Evolutionary conservation across 805 yeast genomes (phyloP).

Genomic region (Schwanniomyces occidentalis): DNA sequence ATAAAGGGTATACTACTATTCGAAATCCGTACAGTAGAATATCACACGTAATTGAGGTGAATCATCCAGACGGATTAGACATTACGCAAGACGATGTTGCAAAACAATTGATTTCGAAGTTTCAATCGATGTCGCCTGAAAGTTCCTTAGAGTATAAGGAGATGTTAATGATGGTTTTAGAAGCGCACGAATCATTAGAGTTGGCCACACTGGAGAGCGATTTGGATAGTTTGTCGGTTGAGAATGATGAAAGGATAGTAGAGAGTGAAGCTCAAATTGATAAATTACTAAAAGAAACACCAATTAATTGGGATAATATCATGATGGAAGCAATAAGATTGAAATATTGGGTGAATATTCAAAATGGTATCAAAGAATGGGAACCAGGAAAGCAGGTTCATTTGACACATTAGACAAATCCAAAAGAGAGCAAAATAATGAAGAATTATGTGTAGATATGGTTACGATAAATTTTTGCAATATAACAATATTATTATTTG

Average conservation of each 20-base stretch:
- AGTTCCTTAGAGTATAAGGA: conserved; percentile 45
- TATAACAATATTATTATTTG: neutral
- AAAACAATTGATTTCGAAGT: conserved; percentile 43
- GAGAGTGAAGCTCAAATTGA: conserved; percentile 47
- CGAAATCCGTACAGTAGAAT: conserved; percentile 65
- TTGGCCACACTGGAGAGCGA: conserved; percentile 62
- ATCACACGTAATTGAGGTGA: conserved; percentile 34
- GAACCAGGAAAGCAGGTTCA: conserved; percentile 66
- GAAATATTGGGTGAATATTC: conserved; percentile 83
- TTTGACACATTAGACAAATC: conserved; percentile 51
- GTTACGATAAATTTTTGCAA: neutral
- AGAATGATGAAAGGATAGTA: conserved; percentile 58
- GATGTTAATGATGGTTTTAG: conserved; percentile 74
- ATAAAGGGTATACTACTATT: conserved; percentile 75
- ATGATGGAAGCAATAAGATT: conserved; percentile 67
- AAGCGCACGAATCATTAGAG: conserved; percentile 81
- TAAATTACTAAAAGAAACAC: conserved; percentile 41
- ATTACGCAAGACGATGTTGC: conserved; percentile 57
- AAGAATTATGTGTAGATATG: neutral
- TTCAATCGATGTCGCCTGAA: conserved; percentile 31
- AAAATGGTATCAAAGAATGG: conserved; percentile 75
- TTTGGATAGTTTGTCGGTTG: conserved; percentile 48
- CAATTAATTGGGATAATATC: conserved; percentile 54
- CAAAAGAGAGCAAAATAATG: neutral
- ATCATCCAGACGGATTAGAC: conserved; percentile 47